Percentiles rank a stretch among this genome's conserved stretches.
phyloP scores from a whole-genome alignment of 2,329 filamentous ascomycete species.

The Fusarium tanahbumbuense region DNA sequence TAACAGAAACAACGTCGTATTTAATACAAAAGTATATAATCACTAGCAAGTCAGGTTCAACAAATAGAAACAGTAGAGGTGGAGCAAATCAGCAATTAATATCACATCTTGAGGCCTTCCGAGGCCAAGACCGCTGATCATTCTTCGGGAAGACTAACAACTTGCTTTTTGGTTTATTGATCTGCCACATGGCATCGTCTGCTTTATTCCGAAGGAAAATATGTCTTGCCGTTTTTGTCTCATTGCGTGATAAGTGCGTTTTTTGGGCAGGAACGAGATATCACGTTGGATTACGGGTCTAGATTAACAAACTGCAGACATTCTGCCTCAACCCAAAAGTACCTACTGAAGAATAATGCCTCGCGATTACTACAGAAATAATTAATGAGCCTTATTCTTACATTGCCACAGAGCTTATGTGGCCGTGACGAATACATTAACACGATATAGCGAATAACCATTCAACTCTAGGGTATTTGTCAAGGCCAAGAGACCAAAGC shows the following conservation, averaged over 20 bases:
- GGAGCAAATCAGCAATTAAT: conserved; percentile 4
- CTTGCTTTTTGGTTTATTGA: conserved; percentile 7
- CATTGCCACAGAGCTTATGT: conserved; percentile 33
- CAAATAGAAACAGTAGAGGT: not conserved
- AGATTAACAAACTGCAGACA: not conserved
- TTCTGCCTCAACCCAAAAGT: too few species aligned
- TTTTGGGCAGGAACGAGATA: conserved; percentile 24
- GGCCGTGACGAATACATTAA: conserved; percentile 9
- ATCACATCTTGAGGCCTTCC: conserved; percentile 28
- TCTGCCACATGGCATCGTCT: conserved; percentile 42
- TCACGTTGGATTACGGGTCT: conserved; percentile 10
- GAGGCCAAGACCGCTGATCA: conserved; percentile 29
- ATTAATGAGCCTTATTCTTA: not conserved
- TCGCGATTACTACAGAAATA: too few species aligned
- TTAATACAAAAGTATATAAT: not conserved
- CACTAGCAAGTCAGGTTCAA: not conserved
- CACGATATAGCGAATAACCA: conserved; percentile 2
- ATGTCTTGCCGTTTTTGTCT: not conserved
- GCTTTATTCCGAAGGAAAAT: conserved; percentile 16
- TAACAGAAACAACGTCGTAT: not conserved
- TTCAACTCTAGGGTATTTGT: conserved; percentile 10
- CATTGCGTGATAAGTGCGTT: conserved; percentile 5
- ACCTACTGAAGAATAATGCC: too few species aligned
- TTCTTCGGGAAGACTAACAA: conserved; percentile 22
- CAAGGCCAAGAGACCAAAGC: conserved; percentile 6